Percentiles rank a stretch among this genome's conserved stretches.
phyloP scores from a whole-genome alignment of 176 grass and related monocot species.

The Musa schizocarpa region DNA sequence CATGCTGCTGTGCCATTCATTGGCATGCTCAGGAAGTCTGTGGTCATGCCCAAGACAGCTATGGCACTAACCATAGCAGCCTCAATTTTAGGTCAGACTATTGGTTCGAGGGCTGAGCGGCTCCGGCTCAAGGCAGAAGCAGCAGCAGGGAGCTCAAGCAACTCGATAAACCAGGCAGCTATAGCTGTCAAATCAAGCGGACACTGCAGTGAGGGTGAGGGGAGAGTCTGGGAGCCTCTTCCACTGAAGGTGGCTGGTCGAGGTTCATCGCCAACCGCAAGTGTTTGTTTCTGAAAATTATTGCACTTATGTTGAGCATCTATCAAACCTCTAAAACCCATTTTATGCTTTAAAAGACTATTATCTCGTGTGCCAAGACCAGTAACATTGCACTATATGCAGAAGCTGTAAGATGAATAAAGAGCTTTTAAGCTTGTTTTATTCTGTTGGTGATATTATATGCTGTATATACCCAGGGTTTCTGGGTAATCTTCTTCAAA shows the following conservation, averaged over 20 bases:
- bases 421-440: too few relatives aligned
- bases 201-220: constrained; percentile 29
- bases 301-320: background rate
- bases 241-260: constrained; percentile 22
- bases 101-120: constrained; percentile 73
- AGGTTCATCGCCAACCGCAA: constrained; percentile 4
- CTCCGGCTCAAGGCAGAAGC: constrained; percentile 37
- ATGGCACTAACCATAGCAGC: constrained; percentile 94
- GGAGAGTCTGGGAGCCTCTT: constrained; percentile 53
- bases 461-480: too few relatives aligned
- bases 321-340: background rate
- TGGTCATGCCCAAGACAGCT: constrained; percentile 75
- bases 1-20: constrained; percentile 86
- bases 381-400: background rate
- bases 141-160: constrained; percentile 14
- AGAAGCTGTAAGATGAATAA: too few relatives aligned
- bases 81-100: constrained; percentile 88
- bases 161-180: background rate
- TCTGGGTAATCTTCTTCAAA: too few relatives aligned
- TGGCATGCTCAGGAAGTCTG: constrained; percentile 89
- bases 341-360: background rate
- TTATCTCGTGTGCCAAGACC: background rate
- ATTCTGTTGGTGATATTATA: too few relatives aligned
- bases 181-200: constrained; percentile 30
- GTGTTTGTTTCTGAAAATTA: constrained; percentile 43